phyloP scores from a whole-genome alignment of 345 rosid species.

The Hibiscus mutabilis region DNA sequence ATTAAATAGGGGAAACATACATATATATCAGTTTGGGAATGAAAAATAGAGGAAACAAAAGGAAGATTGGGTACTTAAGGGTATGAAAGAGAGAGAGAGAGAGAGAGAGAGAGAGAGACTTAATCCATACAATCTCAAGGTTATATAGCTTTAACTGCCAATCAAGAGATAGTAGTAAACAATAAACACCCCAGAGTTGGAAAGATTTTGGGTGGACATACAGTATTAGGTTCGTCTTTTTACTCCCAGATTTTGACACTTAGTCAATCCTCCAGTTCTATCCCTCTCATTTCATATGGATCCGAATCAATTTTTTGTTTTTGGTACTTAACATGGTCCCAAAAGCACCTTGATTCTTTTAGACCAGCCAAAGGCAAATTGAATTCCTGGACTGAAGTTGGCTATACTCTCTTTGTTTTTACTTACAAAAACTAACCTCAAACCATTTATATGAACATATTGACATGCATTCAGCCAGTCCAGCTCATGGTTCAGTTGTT shows the following conservation, averaged over 20 bases:
- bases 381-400: neutral
- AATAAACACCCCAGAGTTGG: too few relatives aligned
- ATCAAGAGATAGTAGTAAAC: neutral
- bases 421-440: too few relatives aligned
- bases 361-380: conserved; percentile 9
- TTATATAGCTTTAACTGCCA: neutral
- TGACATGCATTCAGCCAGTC: too few relatives aligned
- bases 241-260: neutral
- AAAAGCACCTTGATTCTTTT: conserved; percentile 4
- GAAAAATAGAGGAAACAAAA: conserved; percentile 3
- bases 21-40: conserved; percentile 30
- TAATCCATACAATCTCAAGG: neutral
- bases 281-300: neutral
- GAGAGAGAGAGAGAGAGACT: neutral
- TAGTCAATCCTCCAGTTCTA: neutral
- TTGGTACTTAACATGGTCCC: conserved; percentile 20
- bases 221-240: neutral
- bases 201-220: too few relatives aligned
- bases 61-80: conserved; percentile 19
- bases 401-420: too few relatives aligned
- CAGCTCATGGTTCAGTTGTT: too few relatives aligned
- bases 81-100: conserved; percentile 4
- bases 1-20: conserved; percentile 23
- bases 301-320: neutral
- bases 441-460: too few relatives aligned